Conservation (phyloP, 352 stramenopile genomes). For the Phytophthora citricola region DNA sequence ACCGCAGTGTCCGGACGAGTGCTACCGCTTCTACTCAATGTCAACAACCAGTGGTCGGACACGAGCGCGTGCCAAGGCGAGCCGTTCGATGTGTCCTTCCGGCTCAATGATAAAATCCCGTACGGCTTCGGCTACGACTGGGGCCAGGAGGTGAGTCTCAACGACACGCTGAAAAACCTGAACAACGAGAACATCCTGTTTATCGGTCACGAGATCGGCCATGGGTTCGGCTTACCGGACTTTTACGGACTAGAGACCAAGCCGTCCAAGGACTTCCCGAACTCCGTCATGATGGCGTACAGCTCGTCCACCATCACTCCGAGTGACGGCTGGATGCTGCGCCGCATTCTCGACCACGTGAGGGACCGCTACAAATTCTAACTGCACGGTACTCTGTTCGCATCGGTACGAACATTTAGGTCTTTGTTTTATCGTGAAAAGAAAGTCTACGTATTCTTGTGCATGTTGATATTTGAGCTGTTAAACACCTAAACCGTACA, state of each 20-base stretch:
- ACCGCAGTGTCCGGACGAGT: constrained; percentile 26
- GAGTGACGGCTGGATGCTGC: constrained; percentile 44
- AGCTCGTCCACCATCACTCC: constrained; percentile 33
- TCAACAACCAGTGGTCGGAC: constrained; percentile 29
- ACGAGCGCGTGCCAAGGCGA: constrained; percentile 26
- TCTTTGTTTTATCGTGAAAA: background rate
- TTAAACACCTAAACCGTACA: too few species aligned
- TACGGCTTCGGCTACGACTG: constrained; percentile 28
- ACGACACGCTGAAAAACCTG: constrained; percentile 21
- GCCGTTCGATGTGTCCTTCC: constrained; percentile 34
- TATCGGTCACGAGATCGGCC: constrained; percentile 30
- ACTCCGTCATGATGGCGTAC: constrained; percentile 37
- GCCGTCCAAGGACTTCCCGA: constrained; percentile 28
- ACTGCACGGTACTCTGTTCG: background rate
- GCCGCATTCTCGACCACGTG: constrained; percentile 38
- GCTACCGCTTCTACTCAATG: constrained; percentile 27
- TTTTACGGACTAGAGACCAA: constrained; percentile 29
- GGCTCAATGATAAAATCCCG: constrained; percentile 30
- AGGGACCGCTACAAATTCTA: constrained; percentile 36
- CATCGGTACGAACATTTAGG: background rate
- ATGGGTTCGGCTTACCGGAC: constrained; percentile 30
- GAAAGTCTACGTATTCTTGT: too few species aligned
- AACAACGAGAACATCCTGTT: constrained; percentile 30
- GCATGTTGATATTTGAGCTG: too few species aligned
- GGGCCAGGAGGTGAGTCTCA: constrained; percentile 3